phyloP scores from a whole-genome alignment of 2,329 filamentous ascomycete species.

The Proliferodiscus dingleyae region DNA sequence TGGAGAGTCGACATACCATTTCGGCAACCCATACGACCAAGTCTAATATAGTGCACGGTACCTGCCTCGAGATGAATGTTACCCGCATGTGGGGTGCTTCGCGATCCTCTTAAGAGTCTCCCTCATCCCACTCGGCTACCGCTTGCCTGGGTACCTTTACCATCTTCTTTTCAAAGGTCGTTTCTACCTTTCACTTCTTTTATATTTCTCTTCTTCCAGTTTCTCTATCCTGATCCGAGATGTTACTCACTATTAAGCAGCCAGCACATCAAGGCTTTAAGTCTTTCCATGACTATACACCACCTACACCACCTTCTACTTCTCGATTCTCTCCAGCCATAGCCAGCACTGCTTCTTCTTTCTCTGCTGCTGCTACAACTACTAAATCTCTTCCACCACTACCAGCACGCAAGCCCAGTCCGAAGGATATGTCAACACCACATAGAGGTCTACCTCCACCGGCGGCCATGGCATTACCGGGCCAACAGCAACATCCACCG shows the following conservation, averaged over 20 bases:
- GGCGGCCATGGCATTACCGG: constrained; percentile 55
- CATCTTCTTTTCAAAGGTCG: constrained; percentile 24
- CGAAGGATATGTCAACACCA: constrained; percentile 61
- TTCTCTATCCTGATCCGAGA: constrained; percentile 32
- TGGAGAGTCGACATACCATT: constrained; percentile 13
- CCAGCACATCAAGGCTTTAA: constrained; percentile 42
- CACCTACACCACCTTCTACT: constrained; percentile 36
- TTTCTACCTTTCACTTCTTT: constrained; percentile 21
- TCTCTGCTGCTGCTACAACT: constrained; percentile 26
- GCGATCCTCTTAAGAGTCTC: constrained; percentile 24
- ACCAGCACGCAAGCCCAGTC: constrained; percentile 36
- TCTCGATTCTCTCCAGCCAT: constrained; percentile 38
- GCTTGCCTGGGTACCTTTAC: constrained; percentile 12
- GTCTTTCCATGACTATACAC: constrained; percentile 44
- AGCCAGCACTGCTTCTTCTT: constrained; percentile 30
- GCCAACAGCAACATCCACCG: constrained; percentile 22
- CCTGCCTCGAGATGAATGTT: constrained; percentile 22
- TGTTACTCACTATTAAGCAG: constrained; percentile 49
- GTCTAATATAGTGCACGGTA: constrained; percentile 25
- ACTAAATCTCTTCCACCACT: constrained; percentile 30
- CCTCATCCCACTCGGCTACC: constrained; percentile 20
- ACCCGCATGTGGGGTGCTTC: constrained; percentile 25
- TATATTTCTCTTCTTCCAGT: constrained; percentile 27
- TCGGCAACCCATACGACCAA: constrained; percentile 16
- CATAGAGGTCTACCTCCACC: constrained; percentile 67